A percentile compares a stretch with the other conserved stretches of the same genome.
Evolutionary conservation across 2,329 filamentous ascomycete genomes (phyloP).

Genomic region (Stromatinia cepivora): DNA sequence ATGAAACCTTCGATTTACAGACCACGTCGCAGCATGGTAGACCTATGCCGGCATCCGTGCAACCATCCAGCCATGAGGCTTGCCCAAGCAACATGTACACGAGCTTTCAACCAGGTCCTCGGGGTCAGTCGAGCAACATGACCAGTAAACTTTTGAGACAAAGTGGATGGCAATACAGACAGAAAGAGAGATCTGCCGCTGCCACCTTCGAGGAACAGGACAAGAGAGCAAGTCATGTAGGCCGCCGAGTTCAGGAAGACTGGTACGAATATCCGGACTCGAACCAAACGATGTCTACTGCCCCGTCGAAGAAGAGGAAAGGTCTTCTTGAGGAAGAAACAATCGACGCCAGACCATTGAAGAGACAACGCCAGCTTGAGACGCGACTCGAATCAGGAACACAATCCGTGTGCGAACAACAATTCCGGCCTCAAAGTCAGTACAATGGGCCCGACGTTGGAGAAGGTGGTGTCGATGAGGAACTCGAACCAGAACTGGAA

Average conservation of each 20-base stretch:
- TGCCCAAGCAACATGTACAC: background rate
- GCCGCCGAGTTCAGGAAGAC: no score
- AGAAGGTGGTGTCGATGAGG: background rate
- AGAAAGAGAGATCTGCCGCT: background rate
- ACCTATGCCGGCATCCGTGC: background rate
- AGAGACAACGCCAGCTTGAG: background rate
- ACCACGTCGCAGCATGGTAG: background rate
- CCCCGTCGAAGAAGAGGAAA: background rate
- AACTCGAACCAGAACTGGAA: no score
- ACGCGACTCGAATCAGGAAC: no score
- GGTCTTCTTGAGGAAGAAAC: background rate
- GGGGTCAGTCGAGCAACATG: no score
- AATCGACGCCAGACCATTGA: background rate
- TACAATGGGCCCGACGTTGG: background rate
- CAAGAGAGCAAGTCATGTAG: background rate
- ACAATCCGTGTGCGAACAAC: background rate
- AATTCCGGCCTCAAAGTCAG: no score
- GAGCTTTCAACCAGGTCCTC: background rate
- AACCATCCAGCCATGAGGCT: background rate
- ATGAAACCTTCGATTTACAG: background rate
- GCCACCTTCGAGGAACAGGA: background rate
- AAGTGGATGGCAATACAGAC: background rate
- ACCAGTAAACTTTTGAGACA: background rate
- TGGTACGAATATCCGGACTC: background rate
- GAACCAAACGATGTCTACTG: background rate